Evolutionary conservation across 176 grass and related monocot species (phyloP).

Genomic region (Microstegium vimineum): DNA sequence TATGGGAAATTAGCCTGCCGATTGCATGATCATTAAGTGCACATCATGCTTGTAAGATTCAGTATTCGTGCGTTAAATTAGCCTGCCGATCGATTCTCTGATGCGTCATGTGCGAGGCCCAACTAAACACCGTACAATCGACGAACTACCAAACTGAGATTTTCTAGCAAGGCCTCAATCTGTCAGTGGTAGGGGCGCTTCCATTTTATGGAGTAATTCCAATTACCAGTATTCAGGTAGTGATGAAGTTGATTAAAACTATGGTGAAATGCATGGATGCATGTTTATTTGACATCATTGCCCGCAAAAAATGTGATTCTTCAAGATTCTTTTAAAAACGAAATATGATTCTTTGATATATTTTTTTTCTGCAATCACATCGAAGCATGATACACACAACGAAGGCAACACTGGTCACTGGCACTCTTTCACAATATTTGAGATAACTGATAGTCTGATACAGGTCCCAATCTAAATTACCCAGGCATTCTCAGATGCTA

Average conservation of each 20-base stretch:
- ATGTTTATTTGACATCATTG: not conserved
- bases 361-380: not conserved
- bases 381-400: not conserved
- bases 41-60: no score
- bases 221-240: no score
- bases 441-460: constrained; percentile 8
- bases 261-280: not conserved
- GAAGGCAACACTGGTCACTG: not conserved
- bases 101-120: no score
- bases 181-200: no score
- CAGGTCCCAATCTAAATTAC: not conserved
- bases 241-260: not conserved
- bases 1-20: no score
- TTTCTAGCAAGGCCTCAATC: no score
- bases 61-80: no score
- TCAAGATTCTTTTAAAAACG: not conserved
- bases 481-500: not conserved
- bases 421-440: not conserved
- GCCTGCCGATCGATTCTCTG: no score
- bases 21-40: no score
- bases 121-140: no score
- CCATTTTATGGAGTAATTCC: no score
- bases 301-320: not conserved
- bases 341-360: not conserved
- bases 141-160: no score